Evolutionary conservation across 2,329 filamentous ascomycete species (phyloP), one percentile per base, ranked within the genome.

Genomic region (Raffaelea arxii): DNA sequence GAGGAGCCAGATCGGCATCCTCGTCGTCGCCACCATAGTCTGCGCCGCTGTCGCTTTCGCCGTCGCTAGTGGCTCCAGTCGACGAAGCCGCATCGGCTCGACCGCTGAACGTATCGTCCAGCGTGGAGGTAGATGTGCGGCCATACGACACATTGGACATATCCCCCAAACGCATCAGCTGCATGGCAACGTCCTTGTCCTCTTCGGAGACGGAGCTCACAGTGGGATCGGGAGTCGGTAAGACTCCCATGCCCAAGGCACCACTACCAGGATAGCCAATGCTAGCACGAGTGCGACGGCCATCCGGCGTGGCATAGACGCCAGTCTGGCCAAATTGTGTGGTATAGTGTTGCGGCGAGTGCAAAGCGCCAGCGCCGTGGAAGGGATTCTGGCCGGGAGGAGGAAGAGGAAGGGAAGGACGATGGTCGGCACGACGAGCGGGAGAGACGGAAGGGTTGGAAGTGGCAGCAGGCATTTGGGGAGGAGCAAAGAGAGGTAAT

Each of bases 151-250:
- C 84, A 62, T 94, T 94, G 47, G 89, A 92, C 56, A 90, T 87
- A 62, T 96, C 90, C 40, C 92, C 90, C 46, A 98, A 77, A 56
- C 91, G 85, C 82, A 98, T 97, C 58, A 98, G 74, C 67, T 97
- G 92, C 61, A 96, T 83, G 48, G 92, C 92, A 51, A 97, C 92
- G 65, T 98, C 92, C 60, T 83, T 83, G 56, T 83, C 79, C 65
- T 98, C 92, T 62, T 98, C 92, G 14, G 91, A 97, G 64, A 98
- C 91, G 64, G 88, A 94, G 66, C 91, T 97, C 56, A 97, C 86
- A 12, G 92, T 98, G n/a, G 91, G 91, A 58, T 97, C 92, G 23
- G 92, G 92, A 2, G 92, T 98, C 19, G 90, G 90, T 53, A 96
- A 71, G 55, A 94, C 78, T 46, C 82, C 80, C 60, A 65, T 59